phyloP scores from a whole-genome alignment of 805 yeast species.

The Kurtzmaniella cleridarum region DNA sequence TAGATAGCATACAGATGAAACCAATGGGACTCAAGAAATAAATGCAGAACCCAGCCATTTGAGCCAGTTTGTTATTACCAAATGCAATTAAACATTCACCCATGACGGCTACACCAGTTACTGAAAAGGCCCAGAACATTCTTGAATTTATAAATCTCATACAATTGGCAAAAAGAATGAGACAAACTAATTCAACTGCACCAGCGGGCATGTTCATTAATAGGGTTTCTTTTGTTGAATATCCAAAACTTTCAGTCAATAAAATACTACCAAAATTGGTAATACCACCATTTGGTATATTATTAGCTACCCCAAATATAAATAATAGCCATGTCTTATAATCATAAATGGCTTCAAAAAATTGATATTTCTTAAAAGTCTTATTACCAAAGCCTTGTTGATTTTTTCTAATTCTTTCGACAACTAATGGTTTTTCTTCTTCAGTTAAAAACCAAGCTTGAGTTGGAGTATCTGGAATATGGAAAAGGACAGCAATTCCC shows the following conservation, averaged over 20 bases:
- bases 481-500: conserved; percentile 22
- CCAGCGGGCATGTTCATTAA: conserved; percentile 36
- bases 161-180: conserved; percentile 12
- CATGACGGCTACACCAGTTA: conserved; percentile 12
- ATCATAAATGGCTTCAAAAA: conserved; percentile 47
- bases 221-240: conserved; percentile 14
- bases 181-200: conserved; percentile 26
- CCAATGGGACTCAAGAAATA: conserved; percentile 24
- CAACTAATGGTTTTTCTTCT: conserved; percentile 32
- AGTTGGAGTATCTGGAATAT: conserved; percentile 26
- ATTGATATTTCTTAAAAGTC: conserved; percentile 50
- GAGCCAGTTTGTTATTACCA: conserved; percentile 16
- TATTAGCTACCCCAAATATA: conserved; percentile 23
- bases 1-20: conserved; percentile 14
- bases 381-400: conserved; percentile 57
- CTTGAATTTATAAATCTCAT: conserved; percentile 10
- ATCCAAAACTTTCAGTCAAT: conserved; percentile 14
- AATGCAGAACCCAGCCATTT: conserved; percentile 26
- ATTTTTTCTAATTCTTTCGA: conserved; percentile 48
- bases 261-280: conserved; percentile 29
- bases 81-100: conserved; percentile 29
- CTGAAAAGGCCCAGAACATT: conserved; percentile 23
- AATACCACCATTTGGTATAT: conserved; percentile 34
- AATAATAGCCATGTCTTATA: conserved; percentile 45
- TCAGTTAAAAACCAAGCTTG: conserved; percentile 39